Percentiles rank a stretch among this genome's conserved stretches.
These are phyloP conservation scores for Hypsizygus marmoreus DNA, from an alignment of 768 basidiomycete genomes.

Conservation along the genomic window DNA sequence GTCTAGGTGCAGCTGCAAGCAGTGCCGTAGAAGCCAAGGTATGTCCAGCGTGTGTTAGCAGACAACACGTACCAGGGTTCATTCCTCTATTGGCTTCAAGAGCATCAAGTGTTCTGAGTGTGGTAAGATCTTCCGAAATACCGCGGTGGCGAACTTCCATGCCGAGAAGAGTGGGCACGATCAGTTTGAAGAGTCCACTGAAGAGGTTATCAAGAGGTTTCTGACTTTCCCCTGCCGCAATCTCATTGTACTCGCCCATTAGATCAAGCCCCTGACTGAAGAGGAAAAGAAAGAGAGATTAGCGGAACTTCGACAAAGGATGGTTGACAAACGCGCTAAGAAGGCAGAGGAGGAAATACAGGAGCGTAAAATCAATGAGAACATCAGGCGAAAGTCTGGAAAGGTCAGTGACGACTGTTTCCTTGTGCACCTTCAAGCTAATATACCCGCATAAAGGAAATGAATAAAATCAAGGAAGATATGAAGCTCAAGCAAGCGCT, in stretches of 20 bases:
- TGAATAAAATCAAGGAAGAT: conserved; percentile 73
- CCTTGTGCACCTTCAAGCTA: background rate
- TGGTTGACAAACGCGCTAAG: conserved; percentile 75
- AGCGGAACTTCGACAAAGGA: conserved; percentile 74
- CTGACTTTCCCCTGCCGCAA: conserved; percentile 10
- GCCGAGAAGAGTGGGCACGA: conserved; percentile 95
- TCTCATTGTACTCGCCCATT: background rate
- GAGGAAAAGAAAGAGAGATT: conserved; percentile 88
- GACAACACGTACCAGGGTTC: background rate
- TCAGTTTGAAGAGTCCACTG: conserved; percentile 93
- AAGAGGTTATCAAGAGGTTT: conserved; percentile 60
- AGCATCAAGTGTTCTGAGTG: conserved; percentile 86
- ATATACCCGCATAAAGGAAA: conserved; percentile 50
- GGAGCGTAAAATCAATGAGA: conserved; percentile 74
- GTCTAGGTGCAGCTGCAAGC: conserved; percentile 43
- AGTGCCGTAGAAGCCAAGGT: conserved; percentile 70
- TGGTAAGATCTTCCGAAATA: conserved; percentile 83
- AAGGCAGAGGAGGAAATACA: conserved; percentile 76
- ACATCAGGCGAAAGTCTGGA: conserved; percentile 81
- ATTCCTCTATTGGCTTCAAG: conserved; percentile 31
- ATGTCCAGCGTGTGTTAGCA: conserved; percentile 9
- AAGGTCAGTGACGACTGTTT: conserved; percentile 46
- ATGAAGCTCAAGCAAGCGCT: conserved; percentile 75
- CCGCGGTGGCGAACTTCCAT: conserved; percentile 88
- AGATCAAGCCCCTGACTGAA: conserved; percentile 95